Evolutionary conservation across 257 asterid genomes (phyloP), one percentile per base, ranked within the genome.

Genomic region (Scutellaria minor): DNA sequence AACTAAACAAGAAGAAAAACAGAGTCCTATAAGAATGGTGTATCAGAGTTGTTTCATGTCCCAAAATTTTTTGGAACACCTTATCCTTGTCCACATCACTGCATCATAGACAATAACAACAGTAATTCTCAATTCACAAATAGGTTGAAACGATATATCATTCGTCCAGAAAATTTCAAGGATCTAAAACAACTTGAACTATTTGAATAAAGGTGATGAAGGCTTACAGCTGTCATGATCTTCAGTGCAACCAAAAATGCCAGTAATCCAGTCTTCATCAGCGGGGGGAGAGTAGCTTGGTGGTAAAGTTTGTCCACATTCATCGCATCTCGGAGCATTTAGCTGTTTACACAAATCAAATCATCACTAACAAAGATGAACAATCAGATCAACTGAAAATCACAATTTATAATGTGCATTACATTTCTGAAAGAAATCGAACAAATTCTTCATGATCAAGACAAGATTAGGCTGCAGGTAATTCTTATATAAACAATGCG

Each of bases 271-370:
- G 53, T 87, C 89, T 72, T 90, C 96, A 20, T 87, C 95, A 14
- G 93, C 87, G 0, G 92, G 97, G 24, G 96, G 96, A 20, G 75
- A 68, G 82, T 86, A 87, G 78, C 79, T 81, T 73, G 86, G 77
- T 35, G 96, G 97, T 70, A 90, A 77, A 50, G 82, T 68, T 79
- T 88, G 96, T 70, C 96, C 97, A 70, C 97, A 90, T 71, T 85
- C 88, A 63, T 83, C 84, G 75, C 97, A 90, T 78, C 66, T 86
- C 6, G 85, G 91, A 62, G 87, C 86, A 64, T 76, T 79, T 45
- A 86, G 62, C 97, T 90, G 86, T 68, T 42, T 56, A 45, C 65
- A 57, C 14, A 75, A 48, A 55, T 39, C 14, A 72, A 48, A 55
- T 39, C 39, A 73, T 76, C 58, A 77, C 39, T 50, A 50, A 44